Evolutionary conservation across 2,329 filamentous ascomycete species (phyloP).

Genomic region (Sclerotinia subarctica): DNA sequence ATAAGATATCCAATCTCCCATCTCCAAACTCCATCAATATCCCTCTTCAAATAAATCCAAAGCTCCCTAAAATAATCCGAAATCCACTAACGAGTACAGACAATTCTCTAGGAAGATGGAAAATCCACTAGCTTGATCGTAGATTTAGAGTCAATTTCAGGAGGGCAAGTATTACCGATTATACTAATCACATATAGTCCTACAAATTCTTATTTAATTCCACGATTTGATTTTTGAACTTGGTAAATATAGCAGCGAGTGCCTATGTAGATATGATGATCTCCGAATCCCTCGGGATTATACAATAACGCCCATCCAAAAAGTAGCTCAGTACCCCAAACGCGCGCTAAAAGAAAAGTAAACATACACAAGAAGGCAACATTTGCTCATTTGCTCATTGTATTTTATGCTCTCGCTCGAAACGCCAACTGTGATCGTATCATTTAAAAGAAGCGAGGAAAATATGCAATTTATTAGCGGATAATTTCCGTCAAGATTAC

Average conservation of each 20-base stretch:
- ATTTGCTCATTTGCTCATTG: neutral
- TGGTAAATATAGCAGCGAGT: neutral
- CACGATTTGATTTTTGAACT: neutral
- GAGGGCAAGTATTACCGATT: conserved; percentile 1
- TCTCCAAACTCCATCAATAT: no score
- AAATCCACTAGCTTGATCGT: neutral
- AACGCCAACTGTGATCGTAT: conserved; percentile 8
- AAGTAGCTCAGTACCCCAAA: conserved; percentile 2
- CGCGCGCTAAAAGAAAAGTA: conserved; percentile 12
- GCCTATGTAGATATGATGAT: neutral
- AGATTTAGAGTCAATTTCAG: neutral
- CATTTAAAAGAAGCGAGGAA: conserved; percentile 4
- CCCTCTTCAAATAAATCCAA: neutral
- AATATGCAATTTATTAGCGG: conserved; percentile 6
- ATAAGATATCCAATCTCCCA: no score
- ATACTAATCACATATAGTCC: neutral
- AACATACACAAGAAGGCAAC: conserved; percentile 1
- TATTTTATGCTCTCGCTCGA: conserved; percentile 10
- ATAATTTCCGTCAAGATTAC: conserved; percentile 5
- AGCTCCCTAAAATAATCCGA: neutral
- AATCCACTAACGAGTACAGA: neutral
- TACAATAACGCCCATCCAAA: neutral
- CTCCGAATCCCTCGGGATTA: neutral
- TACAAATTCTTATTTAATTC: neutral
- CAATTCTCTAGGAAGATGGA: neutral